Conservation (phyloP, 2,329 filamentous ascomycete genomes). For the Fusarium sp. region DNA sequence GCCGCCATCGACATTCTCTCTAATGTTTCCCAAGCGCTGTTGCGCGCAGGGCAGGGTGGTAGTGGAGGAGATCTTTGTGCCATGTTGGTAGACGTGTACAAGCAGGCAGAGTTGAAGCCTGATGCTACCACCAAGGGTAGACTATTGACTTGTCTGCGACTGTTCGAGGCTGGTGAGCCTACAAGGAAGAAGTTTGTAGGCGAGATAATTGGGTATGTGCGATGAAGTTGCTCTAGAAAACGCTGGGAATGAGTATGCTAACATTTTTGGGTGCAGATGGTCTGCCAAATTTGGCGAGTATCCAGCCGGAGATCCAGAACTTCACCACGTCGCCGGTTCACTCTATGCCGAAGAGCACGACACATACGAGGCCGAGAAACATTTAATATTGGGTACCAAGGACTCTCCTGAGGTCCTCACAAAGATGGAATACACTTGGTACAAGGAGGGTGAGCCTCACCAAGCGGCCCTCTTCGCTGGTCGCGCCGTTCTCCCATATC, state of each 20-base stretch:
- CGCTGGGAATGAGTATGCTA: constrained; percentile 4
- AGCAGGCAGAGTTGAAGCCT: constrained; percentile 83
- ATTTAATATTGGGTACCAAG: constrained; percentile 88
- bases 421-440: constrained; percentile 93
- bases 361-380: constrained; percentile 91
- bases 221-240: background rate
- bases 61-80: constrained; percentile 91
- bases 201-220: constrained; percentile 80
- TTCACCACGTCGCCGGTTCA: constrained; percentile 91
- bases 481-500: constrained; percentile 89
- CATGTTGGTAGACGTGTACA: constrained; percentile 90
- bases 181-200: constrained; percentile 92
- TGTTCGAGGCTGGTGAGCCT: constrained; percentile 87
- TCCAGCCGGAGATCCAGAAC: constrained; percentile 91
- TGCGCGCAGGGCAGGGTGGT: constrained; percentile 93
- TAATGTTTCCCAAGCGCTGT: constrained; percentile 84
- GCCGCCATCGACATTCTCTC: constrained; percentile 89
- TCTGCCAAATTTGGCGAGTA: constrained; percentile 87
- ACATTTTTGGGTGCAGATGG: constrained; percentile 67
- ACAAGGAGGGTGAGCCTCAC: constrained; percentile 87
- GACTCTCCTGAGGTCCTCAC: constrained; percentile 86
- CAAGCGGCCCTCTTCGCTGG: constrained; percentile 88
- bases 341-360: constrained; percentile 95
- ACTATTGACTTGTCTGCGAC: constrained; percentile 81
- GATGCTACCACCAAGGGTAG: constrained; percentile 81